phyloP scores from a whole-genome alignment of 1,139 yeast genomes.

The Williopsis jadinii region DNA sequence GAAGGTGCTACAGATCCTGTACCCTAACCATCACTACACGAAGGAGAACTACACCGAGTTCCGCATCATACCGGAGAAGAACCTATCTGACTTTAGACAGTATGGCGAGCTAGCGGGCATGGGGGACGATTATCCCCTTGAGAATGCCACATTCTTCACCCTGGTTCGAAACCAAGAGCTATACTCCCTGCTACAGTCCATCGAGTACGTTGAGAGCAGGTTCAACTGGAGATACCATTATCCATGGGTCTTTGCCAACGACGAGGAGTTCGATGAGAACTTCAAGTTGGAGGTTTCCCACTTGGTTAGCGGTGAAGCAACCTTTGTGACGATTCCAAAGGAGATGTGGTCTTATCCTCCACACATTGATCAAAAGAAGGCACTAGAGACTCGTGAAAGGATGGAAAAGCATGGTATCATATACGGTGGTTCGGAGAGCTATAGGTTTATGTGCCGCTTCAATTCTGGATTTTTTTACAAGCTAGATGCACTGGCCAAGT shows the following conservation, averaged over 20 bases:
- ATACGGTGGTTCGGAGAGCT: constrained; percentile 50
- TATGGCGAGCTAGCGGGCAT: constrained; percentile 3
- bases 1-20: constrained; percentile 17
- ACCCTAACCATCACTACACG: constrained; percentile 19
- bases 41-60: constrained; percentile 14
- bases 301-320: constrained; percentile 51
- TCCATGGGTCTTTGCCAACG: constrained; percentile 61
- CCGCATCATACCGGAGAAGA: constrained; percentile 5
- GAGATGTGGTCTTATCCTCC: constrained; percentile 74
- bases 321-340: constrained; percentile 56
- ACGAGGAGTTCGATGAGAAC: constrained; percentile 41
- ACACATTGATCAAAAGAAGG: constrained; percentile 52
- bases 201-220: constrained; percentile 47
- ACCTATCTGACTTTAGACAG: constrained; percentile 1
- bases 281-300: constrained; percentile 37
- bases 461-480: constrained; percentile 50
- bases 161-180: constrained; percentile 49
- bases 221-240: constrained; percentile 48
- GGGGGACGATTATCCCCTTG: constrained; percentile 8
- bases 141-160: constrained; percentile 49
- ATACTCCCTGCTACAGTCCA: constrained; percentile 40
- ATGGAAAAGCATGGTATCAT: constrained; percentile 38
- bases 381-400: constrained; percentile 41
- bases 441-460: constrained; percentile 58
- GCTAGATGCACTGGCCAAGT: constrained; percentile 46